Percentiles rank a stretch among this genome's conserved stretches.
Conservation (phyloP, 352 stramenopile genomes). For the Phytophthora agathidicida region DNA sequence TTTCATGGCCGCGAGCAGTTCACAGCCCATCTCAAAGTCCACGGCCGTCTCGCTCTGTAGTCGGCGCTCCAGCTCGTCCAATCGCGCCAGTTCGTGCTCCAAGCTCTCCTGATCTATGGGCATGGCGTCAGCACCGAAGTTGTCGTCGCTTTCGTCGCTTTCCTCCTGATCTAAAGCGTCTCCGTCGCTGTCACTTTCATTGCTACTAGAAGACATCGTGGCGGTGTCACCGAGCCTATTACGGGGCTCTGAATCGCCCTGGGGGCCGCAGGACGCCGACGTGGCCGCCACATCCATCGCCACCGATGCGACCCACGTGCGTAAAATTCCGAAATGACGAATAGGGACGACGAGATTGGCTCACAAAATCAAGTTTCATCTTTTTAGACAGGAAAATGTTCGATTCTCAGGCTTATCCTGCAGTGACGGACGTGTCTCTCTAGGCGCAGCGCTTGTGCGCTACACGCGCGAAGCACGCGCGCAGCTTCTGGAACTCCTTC, state of each 20-base stretch:
- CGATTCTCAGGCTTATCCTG: not conserved
- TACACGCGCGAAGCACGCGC: slow-evolving; percentile 64
- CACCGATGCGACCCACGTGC: slow-evolving; percentile 9
- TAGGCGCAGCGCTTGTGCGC: slow-evolving; percentile 42
- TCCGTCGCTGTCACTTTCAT: slow-evolving; percentile 14
- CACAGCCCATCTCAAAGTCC: slow-evolving; percentile 46
- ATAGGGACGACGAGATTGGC: not conserved
- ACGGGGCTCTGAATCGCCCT: not conserved
- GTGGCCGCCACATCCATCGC: slow-evolving; percentile 25
- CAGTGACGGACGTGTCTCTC: slow-evolving; percentile 8
- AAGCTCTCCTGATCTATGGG: slow-evolving; percentile 35
- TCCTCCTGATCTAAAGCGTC: slow-evolving; percentile 10
- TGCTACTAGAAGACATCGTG: slow-evolving; percentile 13
- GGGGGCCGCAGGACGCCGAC: slow-evolving; percentile 4
- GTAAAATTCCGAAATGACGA: slow-evolving; percentile 35
- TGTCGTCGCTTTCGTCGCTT: slow-evolving; percentile 22
- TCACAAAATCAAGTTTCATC: slow-evolving; percentile 17
- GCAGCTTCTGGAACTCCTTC: slow-evolving; percentile 77
- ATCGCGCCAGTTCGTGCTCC: slow-evolving; percentile 29
- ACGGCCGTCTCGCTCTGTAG: slow-evolving; percentile 38
- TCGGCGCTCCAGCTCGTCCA: slow-evolving; percentile 29
- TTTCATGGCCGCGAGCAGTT: slow-evolving; percentile 30
- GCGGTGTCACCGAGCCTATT: not conserved
- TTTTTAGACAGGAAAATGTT: not conserved
- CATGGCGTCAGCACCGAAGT: slow-evolving; percentile 23